These are phyloP conservation scores for Fonsecaea pugnacius DNA, from an alignment of 2,329 filamentous ascomycete genomes.

Conservation along the genomic window DNA sequence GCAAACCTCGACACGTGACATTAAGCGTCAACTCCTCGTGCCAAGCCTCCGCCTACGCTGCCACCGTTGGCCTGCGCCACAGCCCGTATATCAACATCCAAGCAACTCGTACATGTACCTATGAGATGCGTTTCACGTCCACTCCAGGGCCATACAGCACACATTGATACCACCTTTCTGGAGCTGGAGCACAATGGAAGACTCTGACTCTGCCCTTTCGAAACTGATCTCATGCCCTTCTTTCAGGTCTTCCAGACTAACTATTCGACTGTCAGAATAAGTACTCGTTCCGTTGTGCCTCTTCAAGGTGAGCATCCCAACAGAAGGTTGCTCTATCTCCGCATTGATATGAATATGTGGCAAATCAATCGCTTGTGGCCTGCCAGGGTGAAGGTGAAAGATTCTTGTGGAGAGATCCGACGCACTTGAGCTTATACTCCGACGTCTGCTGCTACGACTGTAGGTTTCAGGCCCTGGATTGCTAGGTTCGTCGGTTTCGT, in stretches of 20 bases:
- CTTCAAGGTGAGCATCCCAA: conserved; percentile 4
- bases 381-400: conserved; percentile 1
- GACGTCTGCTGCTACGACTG: neutral
- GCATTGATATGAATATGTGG: conserved; percentile 1
- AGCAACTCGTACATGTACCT: too few relatives aligned
- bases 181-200: conserved; percentile 11
- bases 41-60: neutral
- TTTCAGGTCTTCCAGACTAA: conserved; percentile 13
- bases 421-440: neutral
- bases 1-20: neutral
- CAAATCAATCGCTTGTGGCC: neutral
- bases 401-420: neutral
- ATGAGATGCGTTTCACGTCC: neutral
- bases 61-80: too few relatives aligned
- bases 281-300: neutral
- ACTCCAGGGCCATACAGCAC: conserved; percentile 9
- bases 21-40: neutral
- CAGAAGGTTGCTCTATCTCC: conserved; percentile 14
- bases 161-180: neutral
- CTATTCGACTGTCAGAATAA: neutral
- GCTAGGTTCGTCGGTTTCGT: neutral
- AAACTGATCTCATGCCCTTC: conserved; percentile 14
- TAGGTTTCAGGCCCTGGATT: neutral
- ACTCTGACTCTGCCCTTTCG: conserved; percentile 2
- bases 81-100: too few relatives aligned